Percentiles rank a stretch among this genome's conserved stretches.
Conservation (phyloP, 139 green algal genomes). For the Trebouxia sp. region DNA sequence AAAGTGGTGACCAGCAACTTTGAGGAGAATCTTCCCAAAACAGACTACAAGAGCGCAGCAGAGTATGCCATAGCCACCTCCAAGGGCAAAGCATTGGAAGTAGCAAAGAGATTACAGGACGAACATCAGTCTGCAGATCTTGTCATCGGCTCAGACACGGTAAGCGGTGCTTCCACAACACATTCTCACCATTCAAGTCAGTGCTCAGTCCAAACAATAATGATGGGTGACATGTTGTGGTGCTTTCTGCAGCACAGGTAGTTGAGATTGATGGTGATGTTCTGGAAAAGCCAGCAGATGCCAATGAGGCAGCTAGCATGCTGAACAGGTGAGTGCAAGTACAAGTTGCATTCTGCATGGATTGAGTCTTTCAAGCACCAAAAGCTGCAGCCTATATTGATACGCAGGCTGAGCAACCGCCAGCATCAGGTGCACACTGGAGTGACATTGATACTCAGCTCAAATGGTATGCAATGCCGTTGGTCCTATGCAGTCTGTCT, state of each 20-base stretch:
- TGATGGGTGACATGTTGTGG: neutral
- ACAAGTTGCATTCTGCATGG: too few relatives aligned
- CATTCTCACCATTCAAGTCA: too few relatives aligned
- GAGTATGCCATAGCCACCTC: slow-evolving; percentile 80
- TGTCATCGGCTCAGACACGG: slow-evolving; percentile 83
- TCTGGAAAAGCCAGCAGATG: slow-evolving; percentile 85
- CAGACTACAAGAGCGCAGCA: slow-evolving; percentile 38
- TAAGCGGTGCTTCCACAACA: slow-evolving; percentile 15
- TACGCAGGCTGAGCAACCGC: slow-evolving; percentile 60
- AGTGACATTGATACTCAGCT: slow-evolving; percentile 67
- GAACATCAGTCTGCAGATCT: slow-evolving; percentile 43
- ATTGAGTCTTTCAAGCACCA: too few relatives aligned
- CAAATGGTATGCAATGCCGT: neutral
- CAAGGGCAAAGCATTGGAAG: slow-evolving; percentile 73
- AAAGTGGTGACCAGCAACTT: slow-evolving; percentile 74
- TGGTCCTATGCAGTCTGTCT: too few relatives aligned
- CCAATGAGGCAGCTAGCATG: slow-evolving; percentile 67
- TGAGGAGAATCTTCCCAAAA: slow-evolving; percentile 77
- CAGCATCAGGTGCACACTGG: slow-evolving; percentile 87
- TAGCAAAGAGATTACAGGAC: slow-evolving; percentile 39
- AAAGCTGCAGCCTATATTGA: too few relatives aligned
- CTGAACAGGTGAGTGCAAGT: slow-evolving; percentile 52
- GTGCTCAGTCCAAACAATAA: too few relatives aligned
- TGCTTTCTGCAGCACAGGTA: slow-evolving; percentile 42
- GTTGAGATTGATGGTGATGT: slow-evolving; percentile 73